Percentiles rank a stretch among this genome's conserved stretches.
Conservation (phyloP, 768 basidiomycete species). For the Phanerodontia chrysosporium region DNA sequence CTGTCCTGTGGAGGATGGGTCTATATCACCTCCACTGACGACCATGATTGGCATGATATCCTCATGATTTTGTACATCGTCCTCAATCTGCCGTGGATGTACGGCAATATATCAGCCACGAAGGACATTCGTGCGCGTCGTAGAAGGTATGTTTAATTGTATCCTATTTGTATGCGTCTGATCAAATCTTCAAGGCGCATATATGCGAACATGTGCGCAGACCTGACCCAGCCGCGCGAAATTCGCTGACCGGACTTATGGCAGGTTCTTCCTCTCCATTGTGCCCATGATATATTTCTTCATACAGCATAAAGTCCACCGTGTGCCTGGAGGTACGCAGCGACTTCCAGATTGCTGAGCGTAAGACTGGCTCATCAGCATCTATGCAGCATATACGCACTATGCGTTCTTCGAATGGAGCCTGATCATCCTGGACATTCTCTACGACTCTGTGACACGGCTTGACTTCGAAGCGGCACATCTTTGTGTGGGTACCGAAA, state of each 20-base stretch:
- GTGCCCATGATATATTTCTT: slow-evolving; percentile 81
- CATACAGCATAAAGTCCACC: slow-evolving; percentile 78
- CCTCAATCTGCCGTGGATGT: slow-evolving; percentile 87
- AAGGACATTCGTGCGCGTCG: slow-evolving; percentile 36
- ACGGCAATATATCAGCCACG: slow-evolving; percentile 51
- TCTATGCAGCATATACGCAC: slow-evolving; percentile 65
- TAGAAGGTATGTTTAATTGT: slow-evolving; percentile 43
- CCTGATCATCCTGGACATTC: slow-evolving; percentile 67
- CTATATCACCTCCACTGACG: slow-evolving; percentile 80
- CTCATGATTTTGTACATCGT: slow-evolving; percentile 87
- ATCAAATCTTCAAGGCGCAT: background rate
- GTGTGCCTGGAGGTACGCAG: slow-evolving; percentile 67
- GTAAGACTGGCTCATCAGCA: background rate
- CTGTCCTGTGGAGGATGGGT: slow-evolving; percentile 90
- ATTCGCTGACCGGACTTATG: background rate
- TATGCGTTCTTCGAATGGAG: slow-evolving; percentile 90
- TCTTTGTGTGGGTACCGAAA: slow-evolving; percentile 25
- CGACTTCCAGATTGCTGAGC: background rate
- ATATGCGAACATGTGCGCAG: background rate
- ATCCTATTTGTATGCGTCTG: background rate
- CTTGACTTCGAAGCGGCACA: slow-evolving; percentile 53
- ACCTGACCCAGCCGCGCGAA: background rate
- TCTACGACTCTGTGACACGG: slow-evolving; percentile 66
- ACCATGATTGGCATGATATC: slow-evolving; percentile 81
- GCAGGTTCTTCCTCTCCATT: slow-evolving; percentile 68